Conservation (phyloP, 208 protist species). For the Leishmania turanica region DNA sequence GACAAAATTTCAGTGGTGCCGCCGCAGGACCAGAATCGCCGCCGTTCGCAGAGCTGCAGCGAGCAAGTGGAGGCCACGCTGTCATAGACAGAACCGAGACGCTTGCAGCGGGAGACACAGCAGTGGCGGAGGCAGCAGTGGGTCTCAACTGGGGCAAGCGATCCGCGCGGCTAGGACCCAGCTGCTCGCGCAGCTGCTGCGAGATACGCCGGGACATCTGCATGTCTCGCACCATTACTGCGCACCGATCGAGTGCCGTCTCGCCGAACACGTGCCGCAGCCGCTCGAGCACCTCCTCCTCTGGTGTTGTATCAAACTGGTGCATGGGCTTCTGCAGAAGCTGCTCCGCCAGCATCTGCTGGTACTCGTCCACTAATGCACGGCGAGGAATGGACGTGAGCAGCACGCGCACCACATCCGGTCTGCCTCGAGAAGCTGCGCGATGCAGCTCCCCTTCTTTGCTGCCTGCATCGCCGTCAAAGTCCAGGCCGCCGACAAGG, state of each 20-base stretch:
- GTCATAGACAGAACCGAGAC: conserved; percentile 76
- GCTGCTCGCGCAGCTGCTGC: conserved; percentile 56
- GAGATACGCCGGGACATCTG: conserved; percentile 79
- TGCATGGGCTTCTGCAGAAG: conserved; percentile 73
- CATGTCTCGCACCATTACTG: conserved; percentile 87
- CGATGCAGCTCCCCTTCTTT: conserved; percentile 14
- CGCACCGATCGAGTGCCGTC: conserved; percentile 65
- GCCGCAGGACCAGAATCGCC: conserved; percentile 24
- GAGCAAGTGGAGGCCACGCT: conserved; percentile 56
- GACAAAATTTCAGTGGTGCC: conserved; percentile 45
- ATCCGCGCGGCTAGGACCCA: background rate
- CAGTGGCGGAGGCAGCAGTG: background rate
- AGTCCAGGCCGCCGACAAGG: conserved; percentile 21
- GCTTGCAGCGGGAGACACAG: conserved; percentile 28
- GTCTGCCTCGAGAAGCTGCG: conserved; percentile 35
- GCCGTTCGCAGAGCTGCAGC: conserved; percentile 24
- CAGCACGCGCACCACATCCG: conserved; percentile 80
- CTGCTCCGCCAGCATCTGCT: conserved; percentile 64
- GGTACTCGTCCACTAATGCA: conserved; percentile 77
- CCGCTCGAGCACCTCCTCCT: conserved; percentile 88
- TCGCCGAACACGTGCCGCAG: conserved; percentile 87
- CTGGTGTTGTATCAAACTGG: conserved; percentile 79
- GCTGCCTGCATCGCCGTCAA: background rate
- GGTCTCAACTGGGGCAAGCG: background rate
- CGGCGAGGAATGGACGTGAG: conserved; percentile 71